phyloP scores from a whole-genome alignment of 2,329 filamentous ascomycete species.

The Lojkania enalia region DNA sequence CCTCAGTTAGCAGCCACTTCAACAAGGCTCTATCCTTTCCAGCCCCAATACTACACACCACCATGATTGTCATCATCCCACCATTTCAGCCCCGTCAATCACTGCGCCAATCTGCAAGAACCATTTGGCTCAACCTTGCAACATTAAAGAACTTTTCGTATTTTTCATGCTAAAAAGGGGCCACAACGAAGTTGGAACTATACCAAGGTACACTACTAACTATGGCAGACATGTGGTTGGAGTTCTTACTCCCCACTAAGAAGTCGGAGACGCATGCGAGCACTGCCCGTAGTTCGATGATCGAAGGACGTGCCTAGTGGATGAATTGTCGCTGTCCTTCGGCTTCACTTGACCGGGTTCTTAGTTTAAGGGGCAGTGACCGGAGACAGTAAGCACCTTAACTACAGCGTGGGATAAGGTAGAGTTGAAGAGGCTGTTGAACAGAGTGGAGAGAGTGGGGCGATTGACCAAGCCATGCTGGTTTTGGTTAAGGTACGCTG shows the following conservation, averaged over 20 bases:
- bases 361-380: not conserved
- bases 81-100: constrained; percentile 4
- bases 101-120: too few relatives aligned
- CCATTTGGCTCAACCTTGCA: not conserved
- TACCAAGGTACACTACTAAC: not conserved
- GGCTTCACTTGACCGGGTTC: not conserved
- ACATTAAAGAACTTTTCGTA: not conserved
- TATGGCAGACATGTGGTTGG: not conserved
- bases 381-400: not conserved
- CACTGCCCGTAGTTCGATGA: not conserved
- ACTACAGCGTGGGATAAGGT: not conserved
- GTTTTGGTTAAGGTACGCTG: too few relatives aligned
- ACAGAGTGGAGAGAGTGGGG: not conserved
- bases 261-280: not conserved
- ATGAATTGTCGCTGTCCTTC: not conserved
- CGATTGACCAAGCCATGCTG: too few relatives aligned
- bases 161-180: not conserved
- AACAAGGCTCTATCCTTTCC: too few relatives aligned
- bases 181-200: not conserved
- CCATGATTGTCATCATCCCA: constrained; percentile 1
- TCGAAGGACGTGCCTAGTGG: not conserved
- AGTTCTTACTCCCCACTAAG: not conserved
- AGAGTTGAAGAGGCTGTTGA: not conserved
- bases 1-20: not conserved
- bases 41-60: not conserved